phyloP scores from a whole-genome alignment of 257 asterid species.

The Paulownia fortunei region DNA sequence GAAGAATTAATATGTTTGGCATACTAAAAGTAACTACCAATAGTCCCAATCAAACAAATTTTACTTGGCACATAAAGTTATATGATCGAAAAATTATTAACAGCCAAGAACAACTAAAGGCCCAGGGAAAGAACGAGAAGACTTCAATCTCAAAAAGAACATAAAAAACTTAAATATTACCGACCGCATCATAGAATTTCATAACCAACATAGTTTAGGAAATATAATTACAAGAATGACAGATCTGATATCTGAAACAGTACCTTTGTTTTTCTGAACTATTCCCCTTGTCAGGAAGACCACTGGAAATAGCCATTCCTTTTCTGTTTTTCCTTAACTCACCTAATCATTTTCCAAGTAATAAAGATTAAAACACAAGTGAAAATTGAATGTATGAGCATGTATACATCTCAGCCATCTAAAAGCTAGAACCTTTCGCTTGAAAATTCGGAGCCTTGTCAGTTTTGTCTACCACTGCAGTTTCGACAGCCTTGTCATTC shows the following conservation, averaged over 20 bases:
- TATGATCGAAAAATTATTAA: neutral
- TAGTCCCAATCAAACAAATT: neutral
- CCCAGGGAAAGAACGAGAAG: neutral
- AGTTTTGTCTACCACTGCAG: slow-evolving; percentile 37
- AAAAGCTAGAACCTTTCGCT: slow-evolving; percentile 54
- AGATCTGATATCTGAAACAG: slow-evolving; percentile 1
- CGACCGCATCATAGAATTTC: neutral
- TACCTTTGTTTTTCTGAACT: slow-evolving; percentile 85
- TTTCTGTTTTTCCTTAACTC: slow-evolving; percentile 38
- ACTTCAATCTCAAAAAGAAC: neutral
- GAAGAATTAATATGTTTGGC: neutral
- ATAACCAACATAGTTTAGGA: neutral
- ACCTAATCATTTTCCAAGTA: slow-evolving; percentile 33
- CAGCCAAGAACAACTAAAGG: neutral
- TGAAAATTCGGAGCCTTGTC: slow-evolving; percentile 40
- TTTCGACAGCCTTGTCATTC: slow-evolving; percentile 28
- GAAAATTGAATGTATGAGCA: slow-evolving; percentile 7
- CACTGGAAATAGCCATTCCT: slow-evolving; percentile 34
- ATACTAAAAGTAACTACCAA: neutral
- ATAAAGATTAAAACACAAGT: slow-evolving; percentile 8
- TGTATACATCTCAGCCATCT: slow-evolving; percentile 8
- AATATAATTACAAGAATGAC: slow-evolving; percentile 17
- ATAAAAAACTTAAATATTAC: neutral
- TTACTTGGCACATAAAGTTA: neutral
- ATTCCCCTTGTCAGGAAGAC: slow-evolving; percentile 46